These are phyloP conservation scores for Lasiodiplodia sp. DNA, from an alignment of 2,329 filamentous ascomycete species.

Conservation along the genomic window DNA sequence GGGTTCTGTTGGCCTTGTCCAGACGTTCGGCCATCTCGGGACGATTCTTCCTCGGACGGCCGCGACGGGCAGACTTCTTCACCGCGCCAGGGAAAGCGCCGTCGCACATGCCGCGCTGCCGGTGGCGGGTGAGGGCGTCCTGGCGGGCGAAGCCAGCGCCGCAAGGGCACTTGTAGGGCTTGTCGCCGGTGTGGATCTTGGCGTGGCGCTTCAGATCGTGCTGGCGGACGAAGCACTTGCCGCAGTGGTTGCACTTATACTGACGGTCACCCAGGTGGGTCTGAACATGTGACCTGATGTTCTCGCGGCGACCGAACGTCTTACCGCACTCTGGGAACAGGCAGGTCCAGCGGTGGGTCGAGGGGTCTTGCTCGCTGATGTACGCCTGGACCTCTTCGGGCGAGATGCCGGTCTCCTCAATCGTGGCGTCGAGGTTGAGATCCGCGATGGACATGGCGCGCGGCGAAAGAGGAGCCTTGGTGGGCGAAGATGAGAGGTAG, in stretches of 20 bases:
- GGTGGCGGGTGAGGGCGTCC: constrained; percentile 91
- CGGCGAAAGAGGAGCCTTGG: constrained; percentile 42
- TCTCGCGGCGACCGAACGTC: constrained; percentile 95
- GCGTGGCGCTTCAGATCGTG: constrained; percentile 97
- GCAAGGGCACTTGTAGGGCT: constrained; percentile 93
- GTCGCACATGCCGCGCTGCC: constrained; percentile 95
- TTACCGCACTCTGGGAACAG: constrained; percentile 77
- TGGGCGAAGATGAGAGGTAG: constrained; percentile 31
- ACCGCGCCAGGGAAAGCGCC: constrained; percentile 87
- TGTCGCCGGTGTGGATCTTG: constrained; percentile 96
- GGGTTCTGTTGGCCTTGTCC: constrained; percentile 63
- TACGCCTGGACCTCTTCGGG: constrained; percentile 71
- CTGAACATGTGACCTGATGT: constrained; percentile 98
- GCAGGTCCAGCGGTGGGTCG: constrained; percentile 56
- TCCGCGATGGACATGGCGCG: constrained; percentile 56
- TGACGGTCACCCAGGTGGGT: constrained; percentile 97
- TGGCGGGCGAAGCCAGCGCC: constrained; percentile 94
- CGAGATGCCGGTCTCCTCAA: constrained; percentile 82
- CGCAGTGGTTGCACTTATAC: constrained; percentile 90
- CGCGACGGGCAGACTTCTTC: constrained; percentile 71
- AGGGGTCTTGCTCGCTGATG: constrained; percentile 55
- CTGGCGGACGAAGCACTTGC: constrained; percentile 95
- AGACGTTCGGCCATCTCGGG: constrained; percentile 65
- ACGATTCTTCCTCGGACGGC: constrained; percentile 68
- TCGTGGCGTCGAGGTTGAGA: constrained; percentile 65